Base-by-base conservation (phyloP, 805 yeast species). In the Candida saitoana region DNA sequence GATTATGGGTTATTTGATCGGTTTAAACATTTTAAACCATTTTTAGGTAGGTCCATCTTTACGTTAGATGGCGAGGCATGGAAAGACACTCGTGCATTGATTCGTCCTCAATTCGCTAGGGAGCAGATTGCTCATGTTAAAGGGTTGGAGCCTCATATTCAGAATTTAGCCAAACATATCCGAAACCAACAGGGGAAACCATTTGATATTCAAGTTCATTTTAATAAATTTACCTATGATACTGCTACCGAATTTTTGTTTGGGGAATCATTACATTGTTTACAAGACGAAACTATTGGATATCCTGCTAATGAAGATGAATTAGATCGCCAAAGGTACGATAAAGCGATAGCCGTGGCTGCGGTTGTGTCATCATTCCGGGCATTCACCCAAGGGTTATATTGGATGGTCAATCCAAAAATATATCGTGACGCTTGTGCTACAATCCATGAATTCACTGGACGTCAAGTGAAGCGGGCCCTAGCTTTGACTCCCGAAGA, bases 171-270 rank as follows among this genome's bases (percentile, higher is more conserved):
- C 19, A 50, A 56, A 41, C 65, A 59, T 36, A 49, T 62, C 29
- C 41, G 37, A 18, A 47, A 44, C 18, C 37, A 47, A 15, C 42
- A 54, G n/a, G 67, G 67, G 9, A 29, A 47, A 18, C 43, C 52
- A 8, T 54, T 65, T 47, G 68, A 65, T 45, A 40, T 64, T 31
- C 70, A 65, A 45, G 61, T 59, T n/a, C 55, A 55, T 25, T 61
- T 65, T 47, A 61, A 56, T 46, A 54, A 50, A 38, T 56, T 65
- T 16, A 67, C 73, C 12, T 55, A 67, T 42, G 74, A 69, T 48
- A 60, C 70, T 19, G 62, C 73, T 7, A 57, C 71, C 18, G 73
- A 69, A 50, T 67, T 67, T 48, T 59, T 69, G 41, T 65, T 69
- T 52, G 74, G 74, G 17, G 68, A 63, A 47, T 55, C 65, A 6